Base-by-base conservation (phyloP, 2,329 filamentous ascomycete genomes). In the Seiridium cupressi region DNA sequence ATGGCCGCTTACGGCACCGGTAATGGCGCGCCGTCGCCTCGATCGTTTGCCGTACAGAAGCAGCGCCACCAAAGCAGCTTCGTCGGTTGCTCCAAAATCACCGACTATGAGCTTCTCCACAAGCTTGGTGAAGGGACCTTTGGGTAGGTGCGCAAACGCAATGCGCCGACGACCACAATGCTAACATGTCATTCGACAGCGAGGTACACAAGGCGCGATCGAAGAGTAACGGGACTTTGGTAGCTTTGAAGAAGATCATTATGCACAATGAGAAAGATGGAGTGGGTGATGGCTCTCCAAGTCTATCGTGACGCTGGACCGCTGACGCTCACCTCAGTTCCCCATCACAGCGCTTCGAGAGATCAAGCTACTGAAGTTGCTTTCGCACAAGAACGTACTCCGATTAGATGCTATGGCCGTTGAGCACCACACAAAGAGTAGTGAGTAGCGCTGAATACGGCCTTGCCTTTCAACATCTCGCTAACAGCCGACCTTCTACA, bases 221-320 rank as follows among this genome's bases (percentile, higher is more conserved):
- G 35, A 89, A 86, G 69, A 90, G 84, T 69, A 91, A 87, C 1
- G 89, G 91, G 58, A 83, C 85, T 32, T 76, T 94, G 51, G 90
- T 97, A 62, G 95, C 95, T 3, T 77, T 99, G 70, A 99, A 99
- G 81, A 98, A 98, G 83, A 99, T 99, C 66, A 87, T 99, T 66
- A 97, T 98, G 91, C 95, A 98, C 74, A 96, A 98, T 74, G 95
- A 99, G 79, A 98, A 97, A 74, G 95, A 99, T 76, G 95, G 95
- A 55, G 89, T 91, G 77, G 68, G 87, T 77, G 48, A 38, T 48
- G 57, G 13, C 49, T 40, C n/a, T 55, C n/a, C 13, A 44, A 32
- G 9, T 5, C 40, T 34, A n/a, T 44, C 36, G 53, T 26, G 36
- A 11, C 36, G 26, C 38, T 13, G 54, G 31, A 49, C 56, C 55